Evolutionary conservation across 148 eudicot species (phyloP).

Genomic region (Heliosperma pusillum): DNA sequence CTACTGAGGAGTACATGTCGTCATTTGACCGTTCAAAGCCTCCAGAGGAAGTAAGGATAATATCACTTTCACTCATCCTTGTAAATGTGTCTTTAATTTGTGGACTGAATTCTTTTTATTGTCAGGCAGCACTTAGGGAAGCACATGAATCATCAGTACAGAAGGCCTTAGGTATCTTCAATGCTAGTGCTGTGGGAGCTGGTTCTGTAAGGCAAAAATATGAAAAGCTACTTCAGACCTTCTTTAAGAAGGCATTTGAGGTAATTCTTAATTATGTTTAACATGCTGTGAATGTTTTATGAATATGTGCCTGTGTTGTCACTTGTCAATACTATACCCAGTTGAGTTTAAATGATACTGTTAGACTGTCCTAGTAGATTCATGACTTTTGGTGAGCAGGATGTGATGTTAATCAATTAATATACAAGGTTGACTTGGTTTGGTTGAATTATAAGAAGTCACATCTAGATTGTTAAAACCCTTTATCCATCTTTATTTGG

Average conservation of each 20-base stretch:
- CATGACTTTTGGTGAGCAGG: not conserved
- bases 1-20: constrained; percentile 79
- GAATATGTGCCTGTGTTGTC: too few relatives aligned
- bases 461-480: not conserved
- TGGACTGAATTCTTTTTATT: constrained; percentile 16
- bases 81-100: not conserved
- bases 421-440: not conserved
- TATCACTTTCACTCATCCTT: constrained; percentile 1
- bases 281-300: too few relatives aligned
- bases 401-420: not conserved
- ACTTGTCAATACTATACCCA: not conserved
- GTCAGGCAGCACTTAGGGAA: constrained; percentile 77
- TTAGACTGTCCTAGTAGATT: not conserved
- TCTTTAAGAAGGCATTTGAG: constrained; percentile 85
- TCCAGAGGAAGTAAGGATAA: constrained; percentile 82
- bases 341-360: not conserved
- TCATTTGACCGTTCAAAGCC: constrained; percentile 83
- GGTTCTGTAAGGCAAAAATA: constrained; percentile 76
- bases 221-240: constrained; percentile 71
- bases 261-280: constrained; percentile 27
- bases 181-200: constrained; percentile 76
- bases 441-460: not conserved
- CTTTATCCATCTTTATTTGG: constrained; percentile 11
- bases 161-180: constrained; percentile 56
- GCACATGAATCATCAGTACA: constrained; percentile 81